Evolutionary conservation across 2,329 filamentous ascomycete genomes (phyloP).

Genomic region (Diplodia scrobiculata): DNA sequence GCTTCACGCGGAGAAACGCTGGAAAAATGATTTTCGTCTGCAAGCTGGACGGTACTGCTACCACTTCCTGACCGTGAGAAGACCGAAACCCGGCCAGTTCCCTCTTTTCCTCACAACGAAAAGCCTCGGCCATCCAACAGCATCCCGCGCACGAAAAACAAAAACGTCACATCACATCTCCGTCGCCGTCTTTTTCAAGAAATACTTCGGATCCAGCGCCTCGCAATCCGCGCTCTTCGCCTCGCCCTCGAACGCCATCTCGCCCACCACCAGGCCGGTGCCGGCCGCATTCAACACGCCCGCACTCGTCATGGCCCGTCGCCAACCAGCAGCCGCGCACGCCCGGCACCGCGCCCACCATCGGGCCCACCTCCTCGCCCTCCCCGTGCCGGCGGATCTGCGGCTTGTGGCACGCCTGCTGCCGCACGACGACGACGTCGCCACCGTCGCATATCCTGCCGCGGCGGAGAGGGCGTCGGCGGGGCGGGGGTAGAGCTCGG

Average conservation of each 20-base stretch:
- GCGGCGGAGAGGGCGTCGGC: background rate
- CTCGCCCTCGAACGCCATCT: slow-evolving; percentile 25
- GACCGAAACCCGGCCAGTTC: background rate
- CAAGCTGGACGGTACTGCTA: background rate
- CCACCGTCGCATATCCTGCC: background rate
- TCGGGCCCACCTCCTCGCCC: slow-evolving; percentile 16
- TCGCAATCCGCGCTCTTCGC: slow-evolving; percentile 21
- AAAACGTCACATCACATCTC: background rate
- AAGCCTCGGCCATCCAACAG: background rate
- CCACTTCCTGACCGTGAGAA: background rate
- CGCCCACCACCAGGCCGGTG: slow-evolving; percentile 26
- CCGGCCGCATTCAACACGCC: slow-evolving; percentile 24
- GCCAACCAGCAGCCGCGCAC: background rate
- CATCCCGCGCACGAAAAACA: background rate
- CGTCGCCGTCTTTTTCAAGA: background rate
- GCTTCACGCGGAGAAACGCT: background rate
- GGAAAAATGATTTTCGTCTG: background rate
- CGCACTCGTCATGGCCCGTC: slow-evolving; percentile 28
- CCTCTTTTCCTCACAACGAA: background rate
- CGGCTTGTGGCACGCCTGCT: slow-evolving; percentile 20
- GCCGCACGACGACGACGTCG: background rate
- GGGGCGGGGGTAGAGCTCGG: slow-evolving; percentile 1
- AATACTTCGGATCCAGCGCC: slow-evolving; percentile 11
- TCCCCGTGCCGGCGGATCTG: slow-evolving; percentile 23
- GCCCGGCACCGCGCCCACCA: slow-evolving; percentile 4